Conservation (phyloP, 352 stramenopile species). For the Pythium phragmitis region DNA sequence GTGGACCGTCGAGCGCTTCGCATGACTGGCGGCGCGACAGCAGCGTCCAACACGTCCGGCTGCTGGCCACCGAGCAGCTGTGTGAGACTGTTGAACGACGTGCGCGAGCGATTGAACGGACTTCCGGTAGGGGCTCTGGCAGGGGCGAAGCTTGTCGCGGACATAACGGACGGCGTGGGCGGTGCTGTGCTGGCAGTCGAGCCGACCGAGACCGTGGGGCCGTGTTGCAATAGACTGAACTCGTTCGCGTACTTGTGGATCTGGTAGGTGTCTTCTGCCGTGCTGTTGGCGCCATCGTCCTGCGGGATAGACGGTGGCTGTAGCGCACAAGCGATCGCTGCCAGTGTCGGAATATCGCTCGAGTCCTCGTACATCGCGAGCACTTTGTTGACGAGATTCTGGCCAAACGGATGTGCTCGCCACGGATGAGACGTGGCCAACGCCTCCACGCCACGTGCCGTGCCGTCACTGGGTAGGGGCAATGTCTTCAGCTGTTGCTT, state of each 20-base stretch:
- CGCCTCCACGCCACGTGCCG: not conserved
- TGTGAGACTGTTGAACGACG: slow-evolving; percentile 29
- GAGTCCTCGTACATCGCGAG: slow-evolving; percentile 78
- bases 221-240: not conserved
- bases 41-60: slow-evolving; percentile 34
- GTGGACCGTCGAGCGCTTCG: slow-evolving; percentile 49
- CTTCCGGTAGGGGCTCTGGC: slow-evolving; percentile 7
- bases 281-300: not conserved
- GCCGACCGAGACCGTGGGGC: not conserved
- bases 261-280: not conserved
- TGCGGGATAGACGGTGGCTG: not conserved
- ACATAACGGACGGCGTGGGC: not conserved
- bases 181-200: slow-evolving; percentile 1
- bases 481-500: slow-evolving; percentile 21
- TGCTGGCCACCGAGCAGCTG: slow-evolving; percentile 22
- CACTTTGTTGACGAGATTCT: slow-evolving; percentile 72
- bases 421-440: slow-evolving; percentile 62
- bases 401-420: slow-evolving; percentile 79
- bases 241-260: not conserved
- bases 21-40: slow-evolving; percentile 43
- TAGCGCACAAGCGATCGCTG: slow-evolving; percentile 76
- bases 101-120: slow-evolving; percentile 23
- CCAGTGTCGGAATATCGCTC: slow-evolving; percentile 71
- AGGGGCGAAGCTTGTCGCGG: not conserved
- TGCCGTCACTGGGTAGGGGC: not conserved